A percentile compares a stretch with the other conserved stretches of the same genome.
phyloP scores from a whole-genome alignment of 352 stramenopile genomes.

The Phytophthora macrochlamydospora region DNA sequence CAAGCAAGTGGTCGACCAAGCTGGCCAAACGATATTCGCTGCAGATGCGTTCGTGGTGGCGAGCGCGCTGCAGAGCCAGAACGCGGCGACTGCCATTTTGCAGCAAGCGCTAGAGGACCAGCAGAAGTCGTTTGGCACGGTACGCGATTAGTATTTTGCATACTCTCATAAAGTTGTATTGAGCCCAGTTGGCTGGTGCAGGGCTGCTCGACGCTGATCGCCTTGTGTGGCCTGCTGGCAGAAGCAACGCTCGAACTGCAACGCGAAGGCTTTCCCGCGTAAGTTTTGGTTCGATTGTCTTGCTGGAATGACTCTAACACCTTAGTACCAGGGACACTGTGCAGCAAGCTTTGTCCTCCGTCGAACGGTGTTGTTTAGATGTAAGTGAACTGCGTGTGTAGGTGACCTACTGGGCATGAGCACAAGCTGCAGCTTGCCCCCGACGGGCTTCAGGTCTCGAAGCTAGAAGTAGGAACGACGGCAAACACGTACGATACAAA shows the following conservation, averaged over 20 bases:
- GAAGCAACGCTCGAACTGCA: slow-evolving; percentile 17
- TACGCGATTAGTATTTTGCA: not conserved
- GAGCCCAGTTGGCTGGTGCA: slow-evolving; percentile 1
- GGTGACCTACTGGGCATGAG: not conserved
- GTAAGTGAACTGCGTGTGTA: slow-evolving; percentile 1
- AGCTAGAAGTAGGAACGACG: not conserved
- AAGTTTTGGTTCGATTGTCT: not conserved
- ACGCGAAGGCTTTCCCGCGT: slow-evolving; percentile 6
- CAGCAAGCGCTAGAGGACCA: slow-evolving; percentile 33
- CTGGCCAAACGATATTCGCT: slow-evolving; percentile 24
- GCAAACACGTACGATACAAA: not conserved
- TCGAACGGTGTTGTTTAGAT: slow-evolving; percentile 15
- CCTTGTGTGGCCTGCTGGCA: slow-evolving; percentile 22
- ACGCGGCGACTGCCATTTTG: slow-evolving; percentile 28
- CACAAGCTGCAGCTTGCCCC: too few relatives aligned
- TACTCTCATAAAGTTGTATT: not conserved
- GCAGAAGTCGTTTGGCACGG: slow-evolving; percentile 20
- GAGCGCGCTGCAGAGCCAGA: slow-evolving; percentile 30
- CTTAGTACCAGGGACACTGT: slow-evolving; percentile 13
- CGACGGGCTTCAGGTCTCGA: too few relatives aligned
- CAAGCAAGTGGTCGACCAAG: slow-evolving; percentile 34
- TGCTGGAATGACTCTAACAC: not conserved
- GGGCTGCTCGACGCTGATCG: slow-evolving; percentile 30
- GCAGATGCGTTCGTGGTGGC: slow-evolving; percentile 26
- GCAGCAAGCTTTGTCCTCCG: slow-evolving; percentile 16